Conservation (phyloP, 2,329 filamentous ascomycete genomes). For the Trichoderma aggressivum region DNA sequence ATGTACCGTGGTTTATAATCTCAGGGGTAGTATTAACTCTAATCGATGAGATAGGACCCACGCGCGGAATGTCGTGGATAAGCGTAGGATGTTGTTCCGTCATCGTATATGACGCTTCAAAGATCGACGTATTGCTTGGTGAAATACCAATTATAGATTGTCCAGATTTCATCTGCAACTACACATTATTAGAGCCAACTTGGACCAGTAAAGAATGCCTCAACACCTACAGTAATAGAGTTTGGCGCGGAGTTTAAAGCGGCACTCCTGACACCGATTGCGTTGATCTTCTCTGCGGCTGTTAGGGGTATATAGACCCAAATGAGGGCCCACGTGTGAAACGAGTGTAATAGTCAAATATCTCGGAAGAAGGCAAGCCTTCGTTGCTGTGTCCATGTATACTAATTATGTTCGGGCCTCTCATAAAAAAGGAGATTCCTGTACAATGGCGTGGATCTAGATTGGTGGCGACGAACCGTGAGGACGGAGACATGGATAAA, state of each 20-base stretch:
- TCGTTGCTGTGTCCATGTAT: background rate
- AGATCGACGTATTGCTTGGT: no score
- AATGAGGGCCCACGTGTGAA: background rate
- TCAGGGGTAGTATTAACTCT: background rate
- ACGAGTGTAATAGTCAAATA: background rate
- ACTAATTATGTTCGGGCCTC: background rate
- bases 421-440: background rate
- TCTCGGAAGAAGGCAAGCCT: background rate
- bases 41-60: background rate
- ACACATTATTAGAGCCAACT: background rate
- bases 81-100: background rate
- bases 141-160: background rate
- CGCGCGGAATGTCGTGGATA: background rate
- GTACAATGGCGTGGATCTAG: background rate
- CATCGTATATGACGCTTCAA: background rate
- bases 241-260: fast-evolving
- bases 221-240: background rate
- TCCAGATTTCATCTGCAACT: background rate
- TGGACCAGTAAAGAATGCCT: background rate
- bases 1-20: background rate
- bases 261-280: background rate
- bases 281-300: background rate
- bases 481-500: background rate
- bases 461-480: background rate
- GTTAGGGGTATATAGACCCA: background rate